Conservation (phyloP, 352 stramenopile species). For the Phytopythium ostracodes region DNA sequence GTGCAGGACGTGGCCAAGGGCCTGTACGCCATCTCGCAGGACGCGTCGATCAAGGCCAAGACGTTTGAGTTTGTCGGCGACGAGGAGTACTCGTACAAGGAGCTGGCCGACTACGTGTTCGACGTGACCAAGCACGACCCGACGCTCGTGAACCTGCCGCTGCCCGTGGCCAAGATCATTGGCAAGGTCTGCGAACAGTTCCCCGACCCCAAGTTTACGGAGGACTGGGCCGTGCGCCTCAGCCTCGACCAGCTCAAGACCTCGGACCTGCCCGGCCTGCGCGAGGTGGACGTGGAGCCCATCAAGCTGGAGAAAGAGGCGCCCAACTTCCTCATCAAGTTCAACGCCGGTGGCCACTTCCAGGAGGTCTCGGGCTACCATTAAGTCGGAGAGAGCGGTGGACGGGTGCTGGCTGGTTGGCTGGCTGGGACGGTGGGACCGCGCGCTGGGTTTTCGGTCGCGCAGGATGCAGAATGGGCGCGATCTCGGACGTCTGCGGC, state of each 20-base stretch:
- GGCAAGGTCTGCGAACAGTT: slow-evolving; percentile 81
- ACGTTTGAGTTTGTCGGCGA: slow-evolving; percentile 96
- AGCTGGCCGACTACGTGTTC: slow-evolving; percentile 96
- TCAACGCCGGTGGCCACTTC: slow-evolving; percentile 94
- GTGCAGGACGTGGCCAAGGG: slow-evolving; percentile 80
- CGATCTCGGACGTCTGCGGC: background rate
- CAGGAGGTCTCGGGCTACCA: slow-evolving; percentile 87
- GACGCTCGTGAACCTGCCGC: slow-evolving; percentile 77
- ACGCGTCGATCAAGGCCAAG: slow-evolving; percentile 87
- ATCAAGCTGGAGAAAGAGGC: slow-evolving; percentile 94
- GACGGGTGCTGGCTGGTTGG: too few species aligned
- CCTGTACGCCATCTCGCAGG: slow-evolving; percentile 77
- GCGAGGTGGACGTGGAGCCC: slow-evolving; percentile 84
- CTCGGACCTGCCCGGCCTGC: slow-evolving; percentile 66
- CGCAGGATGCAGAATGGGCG: background rate
- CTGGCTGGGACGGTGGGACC: background rate
- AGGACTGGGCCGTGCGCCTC: slow-evolving; percentile 72
- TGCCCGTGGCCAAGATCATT: slow-evolving; percentile 69
- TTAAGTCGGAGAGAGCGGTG: slow-evolving; percentile 28
- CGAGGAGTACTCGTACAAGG: slow-evolving; percentile 95
- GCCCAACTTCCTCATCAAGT: slow-evolving; percentile 95
- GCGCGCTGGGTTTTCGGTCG: background rate
- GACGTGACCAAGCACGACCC: slow-evolving; percentile 83
- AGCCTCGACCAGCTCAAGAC: slow-evolving; percentile 84
- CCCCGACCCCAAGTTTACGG: slow-evolving; percentile 80